phyloP scores from a whole-genome alignment of 306 rosid genomes.

The Rosa persica region DNA sequence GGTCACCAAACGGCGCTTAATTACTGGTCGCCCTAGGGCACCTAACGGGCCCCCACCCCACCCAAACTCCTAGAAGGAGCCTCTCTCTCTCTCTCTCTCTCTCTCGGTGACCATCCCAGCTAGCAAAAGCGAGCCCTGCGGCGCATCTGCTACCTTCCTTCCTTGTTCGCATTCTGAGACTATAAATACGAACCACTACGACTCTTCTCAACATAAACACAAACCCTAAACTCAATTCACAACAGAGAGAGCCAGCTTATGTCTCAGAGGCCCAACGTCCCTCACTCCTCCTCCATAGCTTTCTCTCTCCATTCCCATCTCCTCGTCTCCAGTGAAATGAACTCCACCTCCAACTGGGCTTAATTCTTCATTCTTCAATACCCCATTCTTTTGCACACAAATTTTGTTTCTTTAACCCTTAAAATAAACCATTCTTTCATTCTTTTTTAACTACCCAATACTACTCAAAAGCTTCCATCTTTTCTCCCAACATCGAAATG shows the following conservation, averaged over 20 bases:
- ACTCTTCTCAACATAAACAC: neutral
- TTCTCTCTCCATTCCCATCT: conserved; percentile 39
- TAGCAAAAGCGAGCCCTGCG: neutral
- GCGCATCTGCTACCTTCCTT: neutral
- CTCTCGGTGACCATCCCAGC: conserved; percentile 23
- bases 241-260: conserved; percentile 20
- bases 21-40: neutral
- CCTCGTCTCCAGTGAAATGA: conserved; percentile 30
- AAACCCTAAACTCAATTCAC: neutral
- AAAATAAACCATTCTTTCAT: neutral
- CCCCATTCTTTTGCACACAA: neutral
- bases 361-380: neutral
- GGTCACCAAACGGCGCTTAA: conserved; percentile 7
- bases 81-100: neutral
- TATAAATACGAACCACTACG: neutral
- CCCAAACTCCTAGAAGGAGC: neutral
- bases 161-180: neutral
- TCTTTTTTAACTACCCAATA: neutral
- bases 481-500: conserved; percentile 19
- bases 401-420: neutral
- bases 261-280: conserved; percentile 46
- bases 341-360: conserved; percentile 29
- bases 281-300: conserved; percentile 52
- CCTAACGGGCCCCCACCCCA: neutral
- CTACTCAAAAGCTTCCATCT: neutral